phyloP scores from a whole-genome alignment of 352 stramenopile species.

The Globisporangium paroecandrum region DNA sequence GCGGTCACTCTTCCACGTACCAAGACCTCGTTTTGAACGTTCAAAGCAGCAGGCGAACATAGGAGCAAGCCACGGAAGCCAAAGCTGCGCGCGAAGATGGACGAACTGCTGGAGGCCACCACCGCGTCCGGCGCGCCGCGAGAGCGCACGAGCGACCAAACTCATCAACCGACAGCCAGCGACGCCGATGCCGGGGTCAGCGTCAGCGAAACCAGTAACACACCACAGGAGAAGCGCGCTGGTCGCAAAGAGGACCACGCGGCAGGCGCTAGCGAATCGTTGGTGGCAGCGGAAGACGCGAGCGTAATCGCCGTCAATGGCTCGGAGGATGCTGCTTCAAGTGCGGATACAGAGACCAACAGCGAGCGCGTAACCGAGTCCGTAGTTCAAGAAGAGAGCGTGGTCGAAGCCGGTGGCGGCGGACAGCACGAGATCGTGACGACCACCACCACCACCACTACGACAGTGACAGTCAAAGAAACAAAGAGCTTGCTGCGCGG shows the following conservation, averaged over 20 bases:
- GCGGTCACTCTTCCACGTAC: constrained; percentile 12
- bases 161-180: not conserved
- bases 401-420: not conserved
- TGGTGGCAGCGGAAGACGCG: constrained; percentile 2
- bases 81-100: constrained; percentile 7
- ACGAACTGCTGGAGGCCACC: constrained; percentile 22
- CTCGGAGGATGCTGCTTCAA: not conserved
- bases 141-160: constrained; percentile 4
- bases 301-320: not conserved
- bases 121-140: constrained; percentile 9
- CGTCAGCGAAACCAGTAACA: constrained; percentile 6
- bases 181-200: not conserved
- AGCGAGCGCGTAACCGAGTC: not conserved
- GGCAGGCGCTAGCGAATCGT: constrained; percentile 5
- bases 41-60: constrained; percentile 6
- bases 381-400: not conserved
- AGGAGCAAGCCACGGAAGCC: not conserved
- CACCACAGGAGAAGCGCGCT: constrained; percentile 6
- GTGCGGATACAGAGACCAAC: not conserved
- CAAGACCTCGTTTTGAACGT: constrained; percentile 6
- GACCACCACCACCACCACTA: not conserved
- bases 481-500: not conserved
- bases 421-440: not conserved
- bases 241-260: constrained; percentile 2
- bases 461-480: constrained; percentile 2